Evolutionary conservation across 1,284 basidiomycete species (phyloP), one percentile per base, ranked within the genome.

Genomic region (Irpex sp.): DNA sequence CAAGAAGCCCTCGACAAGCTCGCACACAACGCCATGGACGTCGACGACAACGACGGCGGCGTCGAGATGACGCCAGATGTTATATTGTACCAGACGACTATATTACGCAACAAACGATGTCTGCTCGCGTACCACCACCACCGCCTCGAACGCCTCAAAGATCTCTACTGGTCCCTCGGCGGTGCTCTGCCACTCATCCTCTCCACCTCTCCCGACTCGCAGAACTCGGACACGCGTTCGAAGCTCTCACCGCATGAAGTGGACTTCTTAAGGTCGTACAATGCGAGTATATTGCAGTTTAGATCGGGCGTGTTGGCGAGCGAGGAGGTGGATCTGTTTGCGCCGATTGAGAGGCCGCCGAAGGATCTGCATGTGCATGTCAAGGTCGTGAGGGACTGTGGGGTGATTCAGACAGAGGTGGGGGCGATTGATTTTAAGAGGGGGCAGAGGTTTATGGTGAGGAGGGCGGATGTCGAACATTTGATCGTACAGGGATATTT

Each of bases 101-200:
- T 96, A 65, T 82, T 89, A 55, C 86, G 95, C 67, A 97, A 98
- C 81, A 97, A 97, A 75, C 90, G 97, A 13, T 95, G 94, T 73
- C 82, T 98, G 5, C 85, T 98, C 44, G 94, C 94, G 1, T 99
- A 98, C 77, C 93, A 98, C 74, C 79, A 85, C 36, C 91, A 93
- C 73, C 86, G 97, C 37, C 77, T 94, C 51, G 90, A 94, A 70
- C 87, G 88, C 63, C 85, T 98, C 61, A 85, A 89, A 68, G 88
- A 92, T 70, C 83, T 93, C 77, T 97, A 94, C 77, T 98, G 96
- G 96, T 80, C 86, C n/a, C 85, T 87, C 11, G 95, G 94, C n/a
- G 96, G 93, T n/a, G 90, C 93, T 1, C 78, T 97, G 1, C 90
- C 93, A 0, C 90, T 94, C 65, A 82, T 97, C n/a, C 84, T 98